Percentiles rank a stretch among this genome's conserved stretches.
These are phyloP conservation scores for Yamadazyma dendronema DNA, from an alignment of 1,139 yeast genomes.

Conservation along the genomic window DNA sequence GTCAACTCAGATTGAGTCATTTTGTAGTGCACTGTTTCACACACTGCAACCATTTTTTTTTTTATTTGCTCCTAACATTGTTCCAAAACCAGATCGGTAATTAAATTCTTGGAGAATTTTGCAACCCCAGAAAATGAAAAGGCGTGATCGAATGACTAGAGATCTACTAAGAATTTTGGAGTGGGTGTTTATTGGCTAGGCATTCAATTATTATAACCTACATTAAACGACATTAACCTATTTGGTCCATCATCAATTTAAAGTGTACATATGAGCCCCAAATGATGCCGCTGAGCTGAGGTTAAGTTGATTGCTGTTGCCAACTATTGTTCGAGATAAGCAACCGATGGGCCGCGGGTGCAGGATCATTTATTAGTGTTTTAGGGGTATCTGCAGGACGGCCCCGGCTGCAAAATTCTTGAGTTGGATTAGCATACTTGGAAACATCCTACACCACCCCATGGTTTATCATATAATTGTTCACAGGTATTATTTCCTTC, in stretches of 20 bases:
- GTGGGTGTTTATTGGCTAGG: too few species aligned
- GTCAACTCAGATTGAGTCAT: too few species aligned
- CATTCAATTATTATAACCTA: too few species aligned
- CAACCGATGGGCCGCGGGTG: not conserved
- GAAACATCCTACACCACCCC: not conserved
- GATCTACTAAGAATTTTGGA: too few species aligned
- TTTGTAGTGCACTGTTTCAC: too few species aligned
- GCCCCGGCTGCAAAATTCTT: too few species aligned
- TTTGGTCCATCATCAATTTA: too few species aligned
- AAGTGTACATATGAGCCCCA: too few species aligned
- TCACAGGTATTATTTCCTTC: slow-evolving; percentile 2
- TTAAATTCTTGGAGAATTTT: not conserved
- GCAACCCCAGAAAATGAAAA: not conserved
- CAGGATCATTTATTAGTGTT: too few species aligned
- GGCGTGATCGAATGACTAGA: not conserved
- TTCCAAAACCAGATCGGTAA: not conserved
- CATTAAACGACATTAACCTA: too few species aligned
- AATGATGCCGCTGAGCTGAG: not conserved
- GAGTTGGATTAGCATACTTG: not conserved
- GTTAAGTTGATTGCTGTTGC: not conserved
- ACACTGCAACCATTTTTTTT: too few species aligned
- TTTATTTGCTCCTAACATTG: too few species aligned
- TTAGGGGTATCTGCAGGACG: not conserved
- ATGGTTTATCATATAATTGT: slow-evolving; percentile 1
- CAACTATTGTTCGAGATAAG: not conserved